A percentile compares a stretch with the other conserved stretches of the same genome.
phyloP scores from a whole-genome alignment of 208 protist species.

The Leishmania martiniquensis region DNA sequence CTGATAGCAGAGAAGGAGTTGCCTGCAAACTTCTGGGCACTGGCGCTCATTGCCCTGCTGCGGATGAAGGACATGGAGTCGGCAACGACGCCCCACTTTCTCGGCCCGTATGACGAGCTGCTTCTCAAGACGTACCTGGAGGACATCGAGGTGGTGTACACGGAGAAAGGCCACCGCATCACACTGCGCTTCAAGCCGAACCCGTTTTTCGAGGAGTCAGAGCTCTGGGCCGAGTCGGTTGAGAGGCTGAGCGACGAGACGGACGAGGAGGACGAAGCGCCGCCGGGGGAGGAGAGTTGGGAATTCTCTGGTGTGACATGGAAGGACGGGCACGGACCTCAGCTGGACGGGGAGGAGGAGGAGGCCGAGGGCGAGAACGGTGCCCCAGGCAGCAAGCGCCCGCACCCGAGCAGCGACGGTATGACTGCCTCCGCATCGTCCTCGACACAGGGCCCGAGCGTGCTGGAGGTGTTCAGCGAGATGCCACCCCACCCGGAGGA shows the following conservation, averaged over 20 bases:
- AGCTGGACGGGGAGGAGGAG: slow-evolving; percentile 25
- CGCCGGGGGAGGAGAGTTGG: slow-evolving; percentile 39
- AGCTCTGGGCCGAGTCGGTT: slow-evolving; percentile 65
- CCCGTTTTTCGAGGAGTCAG: slow-evolving; percentile 79
- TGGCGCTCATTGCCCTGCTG: slow-evolving; percentile 47
- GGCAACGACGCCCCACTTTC: slow-evolving; percentile 46
- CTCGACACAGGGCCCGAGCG: slow-evolving; percentile 52
- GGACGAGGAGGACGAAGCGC: slow-evolving; percentile 18
- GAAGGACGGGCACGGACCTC: slow-evolving; percentile 70
- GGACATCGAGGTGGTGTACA: slow-evolving; percentile 55
- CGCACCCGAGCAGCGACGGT: slow-evolving; percentile 10
- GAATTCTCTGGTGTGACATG: slow-evolving; percentile 80
- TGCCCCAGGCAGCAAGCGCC: slow-evolving; percentile 33
- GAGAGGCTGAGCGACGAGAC: slow-evolving; percentile 15
- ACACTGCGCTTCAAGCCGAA: slow-evolving; percentile 60
- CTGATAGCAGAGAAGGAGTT: slow-evolving; percentile 50
- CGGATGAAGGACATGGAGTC: slow-evolving; percentile 37
- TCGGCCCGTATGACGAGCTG: slow-evolving; percentile 69
- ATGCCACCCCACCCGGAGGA: slow-evolving; percentile 76
- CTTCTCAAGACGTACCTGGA: slow-evolving; percentile 62
- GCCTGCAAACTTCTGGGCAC: slow-evolving; percentile 71
- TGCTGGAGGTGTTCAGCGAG: slow-evolving; percentile 77
- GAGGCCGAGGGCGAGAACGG: slow-evolving; percentile 1
- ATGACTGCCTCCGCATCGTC: slow-evolving; percentile 1
- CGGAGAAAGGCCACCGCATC: slow-evolving; percentile 43